Base-by-base conservation (phyloP, 306 rosid species). In the Dryas drummondii region DNA sequence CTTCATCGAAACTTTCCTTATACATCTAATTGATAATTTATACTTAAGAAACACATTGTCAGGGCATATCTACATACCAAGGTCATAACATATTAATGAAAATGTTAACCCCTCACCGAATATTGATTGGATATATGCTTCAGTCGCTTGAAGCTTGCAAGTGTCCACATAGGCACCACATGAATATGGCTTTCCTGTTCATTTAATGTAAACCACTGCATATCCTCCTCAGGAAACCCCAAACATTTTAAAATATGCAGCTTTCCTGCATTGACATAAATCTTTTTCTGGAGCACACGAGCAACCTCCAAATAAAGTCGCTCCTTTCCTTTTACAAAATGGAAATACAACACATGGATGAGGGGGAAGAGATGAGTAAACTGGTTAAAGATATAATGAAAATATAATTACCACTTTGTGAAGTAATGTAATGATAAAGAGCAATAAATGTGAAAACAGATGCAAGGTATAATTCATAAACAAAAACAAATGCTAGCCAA, bases 281-380 rank as follows among this genome's bases (percentile, higher is more conserved):
- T 87, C 85, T 90, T 94, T 79, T 83, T 91, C 17, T 74, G 88
- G 59, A 94, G 93, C 12, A 87, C 90, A 62, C 91, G 96, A 80
- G 98, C 98, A 80, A 91, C 98, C 84, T 94, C 98, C 86, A 94
- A 76, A 84, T 88, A 91, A 60, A 94, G 84, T 66, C 94, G 91
- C 80, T 94, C 98, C 83, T 94, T 94, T 76, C 98, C 98, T 94
- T 79, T 74, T 71, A 55, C 70, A 67, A 41, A 32, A 52, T 63
- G 42, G 12, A 67, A 54, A 47, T n/a, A 40, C 17, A 14, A 70
- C 14, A 19, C 66, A 71, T 11, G 17, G 48, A 77, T 46, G 40
- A 15, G 59, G 22, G 12, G 19, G 42, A 22, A 42, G 14, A 70
- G 17, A 56, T 44, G 57, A 67, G 54, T 40, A 19, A 32, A 42